phyloP scores from a whole-genome alignment of 164 flowering plant genomes.

The Magnolia sinica region DNA sequence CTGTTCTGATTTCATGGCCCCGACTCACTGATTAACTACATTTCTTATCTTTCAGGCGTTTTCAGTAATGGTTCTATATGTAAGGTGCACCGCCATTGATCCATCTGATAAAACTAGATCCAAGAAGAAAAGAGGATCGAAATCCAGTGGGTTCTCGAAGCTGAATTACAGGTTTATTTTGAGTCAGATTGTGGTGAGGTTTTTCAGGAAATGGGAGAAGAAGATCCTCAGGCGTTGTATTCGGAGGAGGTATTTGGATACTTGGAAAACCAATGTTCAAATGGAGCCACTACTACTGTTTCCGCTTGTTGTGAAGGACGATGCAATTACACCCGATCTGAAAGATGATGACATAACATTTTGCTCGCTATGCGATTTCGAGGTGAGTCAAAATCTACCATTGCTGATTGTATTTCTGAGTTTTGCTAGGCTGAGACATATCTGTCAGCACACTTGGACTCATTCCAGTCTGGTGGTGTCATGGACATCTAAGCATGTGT shows the following conservation, averaged over 20 bases:
- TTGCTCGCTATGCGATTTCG: conserved; percentile 74
- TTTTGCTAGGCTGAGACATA: background rate
- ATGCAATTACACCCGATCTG: conserved; percentile 52
- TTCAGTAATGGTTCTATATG: conserved; percentile 60
- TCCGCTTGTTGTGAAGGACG: conserved; percentile 64
- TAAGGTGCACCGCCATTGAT: conserved; percentile 82
- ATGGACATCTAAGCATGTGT: background rate
- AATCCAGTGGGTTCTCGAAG: conserved; percentile 30
- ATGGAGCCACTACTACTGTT: conserved; percentile 83
- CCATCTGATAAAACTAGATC: conserved; percentile 73
- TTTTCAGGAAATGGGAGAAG: conserved; percentile 67
- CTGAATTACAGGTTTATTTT: conserved; percentile 56
- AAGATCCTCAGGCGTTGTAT: conserved; percentile 67
- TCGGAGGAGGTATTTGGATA: conserved; percentile 73
- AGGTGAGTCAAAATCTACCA: conserved; percentile 40
- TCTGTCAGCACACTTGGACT: background rate
- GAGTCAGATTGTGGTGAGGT: conserved; percentile 54
- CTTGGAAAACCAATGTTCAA: conserved; percentile 43
- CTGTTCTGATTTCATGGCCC: background rate
- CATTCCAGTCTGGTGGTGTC: background rate
- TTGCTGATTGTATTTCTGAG: background rate
- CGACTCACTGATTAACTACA: conserved; percentile 5
- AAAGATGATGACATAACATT: conserved; percentile 68
- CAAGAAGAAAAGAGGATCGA: conserved; percentile 49
- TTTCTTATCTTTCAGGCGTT: conserved; percentile 49